Percentiles rank a stretch among this genome's conserved stretches.
Evolutionary conservation across 2,329 filamentous ascomycete species (phyloP).

Genomic region (Paraphaeosphaeria sporulosa): DNA sequence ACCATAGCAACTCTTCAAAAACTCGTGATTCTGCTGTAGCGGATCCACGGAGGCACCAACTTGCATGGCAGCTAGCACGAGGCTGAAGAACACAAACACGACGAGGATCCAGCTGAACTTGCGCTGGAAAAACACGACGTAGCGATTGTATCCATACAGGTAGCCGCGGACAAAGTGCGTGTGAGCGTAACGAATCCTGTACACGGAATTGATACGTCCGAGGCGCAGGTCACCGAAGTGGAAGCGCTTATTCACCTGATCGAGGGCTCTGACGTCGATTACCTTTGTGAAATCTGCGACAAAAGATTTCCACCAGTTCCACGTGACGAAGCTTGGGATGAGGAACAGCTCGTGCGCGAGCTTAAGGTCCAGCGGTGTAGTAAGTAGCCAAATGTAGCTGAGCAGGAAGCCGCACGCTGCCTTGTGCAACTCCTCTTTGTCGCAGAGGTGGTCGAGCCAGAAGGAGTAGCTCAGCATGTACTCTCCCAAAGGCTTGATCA

Average conservation of each 20-base stretch:
- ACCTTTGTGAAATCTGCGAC: conserved; percentile 32
- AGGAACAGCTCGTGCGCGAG: conserved; percentile 40
- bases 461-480: conserved; percentile 41
- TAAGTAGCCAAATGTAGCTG: conserved; percentile 47
- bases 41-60: conserved; percentile 41
- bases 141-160: conserved; percentile 50
- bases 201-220: conserved; percentile 46
- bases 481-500: conserved; percentile 45
- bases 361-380: conserved; percentile 42
- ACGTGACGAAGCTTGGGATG: conserved; percentile 39
- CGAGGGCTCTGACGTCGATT: conserved; percentile 41
- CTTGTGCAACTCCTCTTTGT: conserved; percentile 25
- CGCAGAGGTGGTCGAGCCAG: conserved; percentile 40
- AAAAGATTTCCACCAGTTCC: conserved; percentile 46
- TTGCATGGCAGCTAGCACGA: conserved; percentile 49
- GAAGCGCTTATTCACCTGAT: conserved; percentile 48
- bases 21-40: conserved; percentile 31
- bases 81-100: conserved; percentile 47
- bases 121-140: conserved; percentile 49
- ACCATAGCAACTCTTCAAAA: conserved; percentile 37
- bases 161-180: conserved; percentile 50
- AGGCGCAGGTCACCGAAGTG: conserved; percentile 47
- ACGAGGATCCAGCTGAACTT: conserved; percentile 49
- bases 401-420: conserved; percentile 43
- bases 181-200: conserved; percentile 39